Percentiles rank a stretch among this genome's conserved stretches.
phyloP scores from a whole-genome alignment of 176 grass and related monocot species.

The Thalia dealbata region DNA sequence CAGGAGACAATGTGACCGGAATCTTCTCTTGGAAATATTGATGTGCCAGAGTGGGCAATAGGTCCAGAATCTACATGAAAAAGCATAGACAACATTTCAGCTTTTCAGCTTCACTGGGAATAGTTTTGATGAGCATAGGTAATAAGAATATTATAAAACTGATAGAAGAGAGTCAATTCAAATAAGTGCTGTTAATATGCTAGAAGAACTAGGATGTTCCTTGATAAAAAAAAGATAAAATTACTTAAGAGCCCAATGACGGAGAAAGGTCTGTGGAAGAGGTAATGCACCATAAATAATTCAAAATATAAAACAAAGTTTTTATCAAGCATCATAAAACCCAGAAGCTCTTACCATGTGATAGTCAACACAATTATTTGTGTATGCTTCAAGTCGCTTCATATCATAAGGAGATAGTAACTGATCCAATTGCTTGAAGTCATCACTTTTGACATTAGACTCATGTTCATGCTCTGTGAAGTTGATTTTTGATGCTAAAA shows the following conservation, averaged over 20 bases:
- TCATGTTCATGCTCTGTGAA: constrained; percentile 41
- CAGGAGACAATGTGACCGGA: constrained; percentile 53
- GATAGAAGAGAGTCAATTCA: too few relatives aligned
- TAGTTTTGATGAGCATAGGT: too few relatives aligned
- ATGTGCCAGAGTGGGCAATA: constrained; percentile 75
- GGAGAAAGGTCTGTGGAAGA: neutral
- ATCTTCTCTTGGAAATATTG: constrained; percentile 86
- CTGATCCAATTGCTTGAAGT: constrained; percentile 32
- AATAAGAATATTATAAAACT: too few relatives aligned
- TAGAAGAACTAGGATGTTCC: too few relatives aligned
- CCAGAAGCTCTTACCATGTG: constrained; percentile 60
- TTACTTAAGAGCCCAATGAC: neutral
- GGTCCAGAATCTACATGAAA: constrained; percentile 74
- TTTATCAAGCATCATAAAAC: too few relatives aligned
- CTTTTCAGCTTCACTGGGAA: too few relatives aligned
- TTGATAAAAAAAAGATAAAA: neutral
- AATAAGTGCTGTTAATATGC: too few relatives aligned
- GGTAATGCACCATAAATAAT: neutral
- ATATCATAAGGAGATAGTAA: constrained; percentile 74
- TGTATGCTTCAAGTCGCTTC: constrained; percentile 88
- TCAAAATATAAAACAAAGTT: neutral
- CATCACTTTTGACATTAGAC: constrained; percentile 20
- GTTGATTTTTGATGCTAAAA: constrained; percentile 74
- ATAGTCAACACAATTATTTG: constrained; percentile 86
- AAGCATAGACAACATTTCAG: neutral